Evolutionary conservation across 495 filamentous ascomycete genomes (phyloP), one percentile per base, ranked within the genome.

Genomic region (Sphaerosporella brunnea): DNA sequence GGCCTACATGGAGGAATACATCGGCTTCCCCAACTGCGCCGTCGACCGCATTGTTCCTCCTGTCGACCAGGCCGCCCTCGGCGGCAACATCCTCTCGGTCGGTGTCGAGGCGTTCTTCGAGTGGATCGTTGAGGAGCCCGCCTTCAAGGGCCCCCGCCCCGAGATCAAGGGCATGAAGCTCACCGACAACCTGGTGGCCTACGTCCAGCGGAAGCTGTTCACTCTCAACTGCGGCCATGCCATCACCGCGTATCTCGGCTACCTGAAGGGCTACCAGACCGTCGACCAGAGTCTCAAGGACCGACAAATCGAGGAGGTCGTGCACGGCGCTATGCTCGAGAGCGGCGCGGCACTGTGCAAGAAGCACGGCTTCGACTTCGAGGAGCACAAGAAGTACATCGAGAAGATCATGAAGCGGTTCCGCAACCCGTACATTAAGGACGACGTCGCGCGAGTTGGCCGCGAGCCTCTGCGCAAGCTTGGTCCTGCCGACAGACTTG

Each of bases 191-290:
- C 73, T 97, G 20, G 71, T 75, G 60, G 90, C 90, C 44, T 97
- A 85, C 71, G 95, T 96, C 59, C 87, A 97, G 75, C 87, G 90
- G 65, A 97, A 97, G 70, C 78, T 97, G 51, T 97, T 84, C 72
- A 97, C 90, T 15, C 90, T 97, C 71, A 97, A 97, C 74, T 96
- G 90, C 20, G 79, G 84, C 38, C 90, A 97, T 62, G 90, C 92
- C 39, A 86, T 86, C n/a, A 85, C 88, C 20, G 90, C 90, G 44
- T 97, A 96, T 73, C 86, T 85, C 64, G 90, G 90, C 36, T 77
- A 90, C 69, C 67, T 81, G 61, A 73, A 75, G 28, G 75, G 79
- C 47, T 93, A 90, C 71, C 68, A 72, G 58, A 86, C 77, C 25
- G 85, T 97, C 50, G 82, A 88, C 55, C 88, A 96, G 48, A 78